A percentile compares a stretch with the other conserved stretches of the same genome.
These are phyloP conservation scores for Cylindricascospora bacillispora DNA, from an alignment of 1,139 yeast species.

Conservation along the genomic window DNA sequence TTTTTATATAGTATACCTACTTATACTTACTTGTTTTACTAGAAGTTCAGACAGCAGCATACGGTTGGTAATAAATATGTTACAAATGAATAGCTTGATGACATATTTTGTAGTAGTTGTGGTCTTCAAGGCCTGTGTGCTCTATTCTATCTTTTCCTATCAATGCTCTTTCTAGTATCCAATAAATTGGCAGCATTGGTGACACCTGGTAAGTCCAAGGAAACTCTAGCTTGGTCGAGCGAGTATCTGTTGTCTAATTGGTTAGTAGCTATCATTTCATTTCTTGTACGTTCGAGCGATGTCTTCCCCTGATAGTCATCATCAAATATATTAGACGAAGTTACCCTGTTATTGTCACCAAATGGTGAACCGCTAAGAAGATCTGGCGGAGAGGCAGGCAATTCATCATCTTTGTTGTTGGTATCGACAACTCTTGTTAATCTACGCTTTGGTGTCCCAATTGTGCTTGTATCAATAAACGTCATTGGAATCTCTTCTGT, in stretches of 20 bases:
- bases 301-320: conserved; percentile 5
- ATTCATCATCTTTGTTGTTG: conserved; percentile 3
- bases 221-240: conserved; percentile 28
- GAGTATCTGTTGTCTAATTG: conserved; percentile 28
- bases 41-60: too few relatives aligned
- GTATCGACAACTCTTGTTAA: conserved; percentile 8
- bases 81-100: too few relatives aligned
- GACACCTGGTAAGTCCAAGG: conserved; percentile 30
- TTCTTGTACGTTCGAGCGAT: conserved; percentile 28
- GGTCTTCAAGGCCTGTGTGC: too few relatives aligned
- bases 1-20: too few relatives aligned
- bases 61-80: too few relatives aligned
- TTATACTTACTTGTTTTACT: too few relatives aligned
- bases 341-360: conserved; percentile 8
- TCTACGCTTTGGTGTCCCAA: conserved; percentile 20
- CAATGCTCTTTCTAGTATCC: conserved; percentile 14
- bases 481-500: conserved; percentile 25
- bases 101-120: too few relatives aligned
- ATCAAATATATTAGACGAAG: conserved; percentile 17
- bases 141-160: too few relatives aligned
- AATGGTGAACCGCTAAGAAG: conserved; percentile 4
- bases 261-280: conserved; percentile 25
- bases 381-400: conserved; percentile 1
- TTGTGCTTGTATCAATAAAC: conserved; percentile 13
- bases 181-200: conserved; percentile 27